Evolutionary conservation across 2,329 filamentous ascomycete genomes (phyloP).

Genomic region (Dactylellina leptospora): DNA sequence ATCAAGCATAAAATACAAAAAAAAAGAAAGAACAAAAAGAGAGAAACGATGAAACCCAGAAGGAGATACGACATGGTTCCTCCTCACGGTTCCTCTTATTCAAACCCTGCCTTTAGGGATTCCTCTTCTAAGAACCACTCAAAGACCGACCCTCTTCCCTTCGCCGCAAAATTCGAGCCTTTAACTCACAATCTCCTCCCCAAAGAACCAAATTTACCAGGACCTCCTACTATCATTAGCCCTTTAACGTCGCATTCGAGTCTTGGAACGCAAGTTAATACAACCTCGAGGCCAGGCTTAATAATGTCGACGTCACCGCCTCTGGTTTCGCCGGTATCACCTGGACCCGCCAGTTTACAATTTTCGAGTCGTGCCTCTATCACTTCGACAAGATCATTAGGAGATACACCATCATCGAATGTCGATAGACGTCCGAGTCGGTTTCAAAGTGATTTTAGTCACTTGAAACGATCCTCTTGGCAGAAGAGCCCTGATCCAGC

Average conservation of each 20-base stretch:
- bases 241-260: neutral
- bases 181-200: constrained; percentile 30
- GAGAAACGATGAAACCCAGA: constrained; percentile 24
- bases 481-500: constrained; percentile 41
- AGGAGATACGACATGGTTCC: constrained; percentile 34
- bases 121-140: neutral
- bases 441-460: constrained; percentile 41
- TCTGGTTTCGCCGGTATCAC: constrained; percentile 19
- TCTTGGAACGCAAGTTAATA: neutral
- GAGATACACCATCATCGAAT: constrained; percentile 16
- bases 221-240: constrained; percentile 16
- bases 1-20: too few relatives aligned
- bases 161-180: constrained; percentile 40
- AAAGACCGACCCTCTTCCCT: constrained; percentile 44
- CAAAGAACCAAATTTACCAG: constrained; percentile 27
- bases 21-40: neutral
- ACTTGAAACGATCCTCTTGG: constrained; percentile 7
- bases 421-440: constrained; percentile 30
- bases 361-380: constrained; percentile 6
- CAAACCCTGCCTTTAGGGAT: constrained; percentile 34
- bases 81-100: constrained; percentile 7
- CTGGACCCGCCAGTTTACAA: neutral
- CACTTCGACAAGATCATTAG: constrained; percentile 10
- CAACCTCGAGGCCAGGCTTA: neutral
- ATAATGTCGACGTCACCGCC: constrained; percentile 33